A percentile compares a stretch with the other conserved stretches of the same genome.
Evolutionary conservation across 352 stramenopile genomes (phyloP).

Genomic region (Globisporangium nagaii): DNA sequence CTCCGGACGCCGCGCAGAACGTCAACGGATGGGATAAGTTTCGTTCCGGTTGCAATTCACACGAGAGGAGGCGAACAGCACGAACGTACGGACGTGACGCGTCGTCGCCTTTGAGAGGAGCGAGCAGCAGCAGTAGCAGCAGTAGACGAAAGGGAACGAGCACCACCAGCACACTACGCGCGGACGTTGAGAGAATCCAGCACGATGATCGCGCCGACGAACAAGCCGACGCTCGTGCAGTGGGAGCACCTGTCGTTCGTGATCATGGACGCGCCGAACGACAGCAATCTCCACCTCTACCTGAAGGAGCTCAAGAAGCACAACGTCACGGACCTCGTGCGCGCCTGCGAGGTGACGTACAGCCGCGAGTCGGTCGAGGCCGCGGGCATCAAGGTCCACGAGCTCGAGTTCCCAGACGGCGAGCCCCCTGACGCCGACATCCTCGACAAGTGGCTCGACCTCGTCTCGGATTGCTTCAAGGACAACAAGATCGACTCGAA

Average conservation of each 20-base stretch:
- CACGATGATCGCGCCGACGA: slow-evolving; percentile 77
- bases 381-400: slow-evolving; percentile 90
- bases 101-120: slow-evolving; percentile 2
- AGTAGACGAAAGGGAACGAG: neutral
- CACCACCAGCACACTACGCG: neutral
- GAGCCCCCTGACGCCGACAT: slow-evolving; percentile 90
- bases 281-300: slow-evolving; percentile 96
- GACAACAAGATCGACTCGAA: slow-evolving; percentile 65
- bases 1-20: slow-evolving; percentile 12
- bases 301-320: slow-evolving; percentile 96
- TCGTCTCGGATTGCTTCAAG: slow-evolving; percentile 95
- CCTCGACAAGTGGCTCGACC: slow-evolving; percentile 92
- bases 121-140: neutral
- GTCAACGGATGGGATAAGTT: slow-evolving; percentile 42
- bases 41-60: slow-evolving; percentile 17
- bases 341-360: slow-evolving; percentile 96
- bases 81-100: slow-evolving; percentile 1
- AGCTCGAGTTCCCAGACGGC: slow-evolving; percentile 97
- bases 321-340: slow-evolving; percentile 94
- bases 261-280: slow-evolving; percentile 97
- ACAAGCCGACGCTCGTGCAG: slow-evolving; percentile 85
- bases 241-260: slow-evolving; percentile 93
- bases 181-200: neutral
- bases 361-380: slow-evolving; percentile 83
- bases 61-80: slow-evolving; percentile 16